phyloP scores from a whole-genome alignment of 139 green algal species.

The Cymbomonas tetramitiformis region DNA sequence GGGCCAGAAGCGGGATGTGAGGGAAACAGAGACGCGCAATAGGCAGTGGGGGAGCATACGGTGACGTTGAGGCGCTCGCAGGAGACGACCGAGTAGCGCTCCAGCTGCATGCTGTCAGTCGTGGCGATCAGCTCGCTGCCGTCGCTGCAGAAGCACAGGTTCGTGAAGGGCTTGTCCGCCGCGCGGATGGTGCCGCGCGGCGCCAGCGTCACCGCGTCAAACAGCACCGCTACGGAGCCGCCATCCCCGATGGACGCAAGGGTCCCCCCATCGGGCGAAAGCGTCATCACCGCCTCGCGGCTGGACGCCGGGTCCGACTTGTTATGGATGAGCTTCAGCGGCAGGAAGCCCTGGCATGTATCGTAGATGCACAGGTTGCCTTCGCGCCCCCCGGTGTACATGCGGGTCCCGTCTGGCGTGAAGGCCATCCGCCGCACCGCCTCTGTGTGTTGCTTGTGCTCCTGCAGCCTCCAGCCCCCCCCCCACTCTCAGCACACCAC shows the following conservation, averaged over 20 bases:
- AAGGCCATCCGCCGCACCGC: constrained; percentile 38
- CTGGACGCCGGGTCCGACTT: constrained; percentile 21
- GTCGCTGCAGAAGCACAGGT: too few species aligned
- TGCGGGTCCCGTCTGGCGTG: constrained; percentile 30
- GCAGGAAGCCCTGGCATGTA: constrained; percentile 33
- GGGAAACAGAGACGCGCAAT: too few species aligned
- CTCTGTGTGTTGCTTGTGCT: constrained; percentile 48
- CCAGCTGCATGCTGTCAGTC: too few species aligned
- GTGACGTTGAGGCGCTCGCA: too few species aligned
- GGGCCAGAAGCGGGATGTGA: too few species aligned
- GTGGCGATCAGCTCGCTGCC: too few species aligned
- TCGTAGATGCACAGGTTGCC: constrained; percentile 56
- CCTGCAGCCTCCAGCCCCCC: constrained; percentile 46
- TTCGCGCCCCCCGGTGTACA: constrained; percentile 44
- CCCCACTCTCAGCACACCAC: too few species aligned
- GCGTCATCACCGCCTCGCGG: constrained; percentile 25
- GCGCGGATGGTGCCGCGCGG: too few species aligned
- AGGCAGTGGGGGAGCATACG: too few species aligned
- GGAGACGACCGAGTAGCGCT: too few species aligned
- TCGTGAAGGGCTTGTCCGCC: too few species aligned
- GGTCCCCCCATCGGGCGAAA: constrained; percentile 22
- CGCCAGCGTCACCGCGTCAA: constrained; percentile 26
- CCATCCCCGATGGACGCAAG: constrained; percentile 11
- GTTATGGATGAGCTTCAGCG: constrained; percentile 38
- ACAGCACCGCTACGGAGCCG: constrained; percentile 30